Percentiles rank a stretch among this genome's conserved stretches.
phyloP scores from a whole-genome alignment of 2,329 filamentous ascomycete genomes.

The Ustulina deusta region DNA sequence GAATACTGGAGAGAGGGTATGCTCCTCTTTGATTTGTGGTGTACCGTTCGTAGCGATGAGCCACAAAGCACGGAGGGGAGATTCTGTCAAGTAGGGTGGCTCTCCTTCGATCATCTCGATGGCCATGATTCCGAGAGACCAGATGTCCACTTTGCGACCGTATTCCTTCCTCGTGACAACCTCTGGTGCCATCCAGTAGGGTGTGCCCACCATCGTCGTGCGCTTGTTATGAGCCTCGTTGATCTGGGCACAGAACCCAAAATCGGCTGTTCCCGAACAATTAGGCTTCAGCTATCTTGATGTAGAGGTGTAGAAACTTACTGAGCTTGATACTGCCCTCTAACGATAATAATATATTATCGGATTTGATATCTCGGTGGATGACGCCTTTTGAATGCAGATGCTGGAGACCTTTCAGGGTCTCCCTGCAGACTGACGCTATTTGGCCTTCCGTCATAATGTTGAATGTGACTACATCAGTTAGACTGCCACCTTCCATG shows the following conservation, averaged over 20 bases:
- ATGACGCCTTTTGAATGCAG: slow-evolving; percentile 98
- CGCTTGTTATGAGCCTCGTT: slow-evolving; percentile 97
- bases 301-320: slow-evolving; percentile 62
- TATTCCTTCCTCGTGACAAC: slow-evolving; percentile 98
- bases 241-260: slow-evolving; percentile 98
- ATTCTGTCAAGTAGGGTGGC: slow-evolving; percentile 95
- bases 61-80: slow-evolving; percentile 90
- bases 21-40: slow-evolving; percentile 92
- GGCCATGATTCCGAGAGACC: slow-evolving; percentile 98
- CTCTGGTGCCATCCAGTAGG: slow-evolving; percentile 99
- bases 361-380: slow-evolving; percentile 98
- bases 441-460: slow-evolving; percentile 99
- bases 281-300: slow-evolving; percentile 30
- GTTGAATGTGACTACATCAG: slow-evolving; percentile 98
- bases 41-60: slow-evolving; percentile 98
- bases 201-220: slow-evolving; percentile 98
- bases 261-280: slow-evolving; percentile 75
- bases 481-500: slow-evolving; percentile 98
- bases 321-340: slow-evolving; percentile 98
- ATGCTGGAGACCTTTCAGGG: slow-evolving; percentile 90
- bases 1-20: slow-evolving; percentile 83
- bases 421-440: slow-evolving; percentile 94
- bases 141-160: slow-evolving; percentile 97
- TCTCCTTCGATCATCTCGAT: slow-evolving; percentile 99
- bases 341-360: slow-evolving; percentile 93